These are phyloP conservation scores for Cladobotryum mycophilum DNA, from an alignment of 2,329 filamentous ascomycete genomes.

Conservation along the genomic window DNA sequence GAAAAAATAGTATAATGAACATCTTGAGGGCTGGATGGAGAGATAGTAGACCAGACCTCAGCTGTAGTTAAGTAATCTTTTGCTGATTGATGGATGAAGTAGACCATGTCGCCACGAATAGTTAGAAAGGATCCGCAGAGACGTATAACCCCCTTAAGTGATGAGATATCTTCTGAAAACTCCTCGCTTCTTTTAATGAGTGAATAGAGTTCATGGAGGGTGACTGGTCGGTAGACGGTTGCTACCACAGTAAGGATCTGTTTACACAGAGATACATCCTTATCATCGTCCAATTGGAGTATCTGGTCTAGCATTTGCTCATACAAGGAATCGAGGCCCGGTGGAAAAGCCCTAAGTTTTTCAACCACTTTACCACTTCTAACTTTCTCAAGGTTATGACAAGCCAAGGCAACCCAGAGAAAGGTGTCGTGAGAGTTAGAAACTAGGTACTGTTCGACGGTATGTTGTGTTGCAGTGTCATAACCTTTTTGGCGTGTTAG, in stretches of 20 bases:
- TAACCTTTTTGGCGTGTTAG: conserved; percentile 20
- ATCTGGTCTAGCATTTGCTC: conserved; percentile 31
- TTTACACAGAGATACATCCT: conserved; percentile 24
- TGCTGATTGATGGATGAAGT: conserved; percentile 37
- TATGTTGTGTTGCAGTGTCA: conserved; percentile 1
- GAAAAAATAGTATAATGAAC: neutral
- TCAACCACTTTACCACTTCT: conserved; percentile 10
- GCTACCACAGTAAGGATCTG: conserved; percentile 27
- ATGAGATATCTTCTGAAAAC: conserved; percentile 10
- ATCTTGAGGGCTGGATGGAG: conserved; percentile 18
- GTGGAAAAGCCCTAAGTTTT: conserved; percentile 22
- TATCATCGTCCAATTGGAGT: conserved; percentile 6
- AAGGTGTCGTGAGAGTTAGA: conserved; percentile 31
- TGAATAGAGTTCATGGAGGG: conserved; percentile 24
- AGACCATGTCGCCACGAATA: conserved; percentile 23
- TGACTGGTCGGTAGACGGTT: conserved; percentile 30
- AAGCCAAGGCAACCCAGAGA: conserved; percentile 21
- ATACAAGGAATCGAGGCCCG: conserved; percentile 32
- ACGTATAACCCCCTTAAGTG: conserved; percentile 22
- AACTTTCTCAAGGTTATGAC: conserved; percentile 10
- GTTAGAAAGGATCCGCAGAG: conserved; percentile 35
- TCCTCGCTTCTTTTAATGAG: too few species aligned
- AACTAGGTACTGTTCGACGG: conserved; percentile 15
- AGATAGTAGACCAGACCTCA: conserved; percentile 14
- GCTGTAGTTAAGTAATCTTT: conserved; percentile 35